Percentiles rank a stretch among this genome's conserved stretches.
Conservation (phyloP, 768 basidiomycete species). For the Suillus weaverae region DNA sequence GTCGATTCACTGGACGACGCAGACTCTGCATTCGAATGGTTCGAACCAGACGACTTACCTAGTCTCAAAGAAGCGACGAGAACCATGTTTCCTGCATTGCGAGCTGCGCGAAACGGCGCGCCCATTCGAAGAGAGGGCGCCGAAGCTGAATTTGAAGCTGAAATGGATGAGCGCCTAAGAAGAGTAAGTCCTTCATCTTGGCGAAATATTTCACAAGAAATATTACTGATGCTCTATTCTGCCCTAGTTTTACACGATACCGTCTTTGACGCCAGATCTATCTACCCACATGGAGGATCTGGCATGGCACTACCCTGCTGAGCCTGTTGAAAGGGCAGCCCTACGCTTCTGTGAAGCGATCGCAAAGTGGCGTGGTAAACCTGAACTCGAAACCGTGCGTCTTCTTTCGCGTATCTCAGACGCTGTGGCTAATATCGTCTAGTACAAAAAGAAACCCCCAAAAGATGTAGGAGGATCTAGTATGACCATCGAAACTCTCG, state of each 20-base stretch:
- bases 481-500: slow-evolving; percentile 64
- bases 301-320: slow-evolving; percentile 78
- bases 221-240: slow-evolving; percentile 9
- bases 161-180: slow-evolving; percentile 72
- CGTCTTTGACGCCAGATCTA: slow-evolving; percentile 67
- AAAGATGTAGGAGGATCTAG: slow-evolving; percentile 34
- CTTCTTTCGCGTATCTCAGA: slow-evolving; percentile 10
- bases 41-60: slow-evolving; percentile 79
- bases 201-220: not conserved
- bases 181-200: slow-evolving; percentile 48
- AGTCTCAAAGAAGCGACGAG: slow-evolving; percentile 61
- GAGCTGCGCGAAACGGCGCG: slow-evolving; percentile 25
- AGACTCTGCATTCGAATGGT: slow-evolving; percentile 49
- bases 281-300: slow-evolving; percentile 72
- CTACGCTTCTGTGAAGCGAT: slow-evolving; percentile 82
- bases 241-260: slow-evolving; percentile 76
- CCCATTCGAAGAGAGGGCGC: slow-evolving; percentile 43
- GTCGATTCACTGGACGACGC: slow-evolving; percentile 33
- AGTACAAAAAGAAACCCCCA: slow-evolving; percentile 58
- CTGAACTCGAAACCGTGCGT: slow-evolving; percentile 74
- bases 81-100: slow-evolving; percentile 66
- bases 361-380: slow-evolving; percentile 80
- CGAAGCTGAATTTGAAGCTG: slow-evolving; percentile 70
- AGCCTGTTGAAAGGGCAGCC: slow-evolving; percentile 77
- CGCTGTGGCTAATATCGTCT: slow-evolving; percentile 28